Percentiles rank a stretch among this genome's conserved stretches.
Evolutionary conservation across 441 rosid species (phyloP).

Genomic region (Macaranga tanarius): DNA sequence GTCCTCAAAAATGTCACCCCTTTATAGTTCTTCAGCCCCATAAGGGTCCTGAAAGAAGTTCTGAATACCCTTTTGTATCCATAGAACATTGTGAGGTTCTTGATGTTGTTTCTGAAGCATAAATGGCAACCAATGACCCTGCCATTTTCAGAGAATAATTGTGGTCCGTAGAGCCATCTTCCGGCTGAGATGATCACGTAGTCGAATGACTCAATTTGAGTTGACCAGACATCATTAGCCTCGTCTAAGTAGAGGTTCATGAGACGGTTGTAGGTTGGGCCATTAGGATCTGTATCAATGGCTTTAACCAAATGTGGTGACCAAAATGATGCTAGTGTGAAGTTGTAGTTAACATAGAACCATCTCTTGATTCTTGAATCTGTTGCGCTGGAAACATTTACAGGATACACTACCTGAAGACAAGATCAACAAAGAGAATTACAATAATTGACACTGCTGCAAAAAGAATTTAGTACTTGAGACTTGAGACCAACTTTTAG

Average conservation of each 20-base stretch:
- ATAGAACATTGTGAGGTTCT: conserved; percentile 34
- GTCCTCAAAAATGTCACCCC: conserved; percentile 60
- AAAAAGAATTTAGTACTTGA: too few species aligned
- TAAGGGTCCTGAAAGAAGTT: conserved; percentile 48
- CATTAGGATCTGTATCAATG: conserved; percentile 43
- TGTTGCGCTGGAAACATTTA: conserved; percentile 43
- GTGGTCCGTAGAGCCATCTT: conserved; percentile 69
- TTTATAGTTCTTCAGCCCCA: conserved; percentile 31
- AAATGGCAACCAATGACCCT: conserved; percentile 48
- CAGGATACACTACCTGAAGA: conserved; percentile 59
- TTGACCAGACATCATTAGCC: conserved; percentile 52
- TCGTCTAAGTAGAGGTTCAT: conserved; percentile 60
- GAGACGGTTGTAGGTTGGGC: conserved; percentile 37
- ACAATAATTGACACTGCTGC: too few species aligned
- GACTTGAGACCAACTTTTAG: too few species aligned
- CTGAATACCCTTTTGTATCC: conserved; percentile 60
- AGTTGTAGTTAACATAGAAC: conserved; percentile 48
- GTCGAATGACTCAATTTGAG: conserved; percentile 47
- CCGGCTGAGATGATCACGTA: conserved; percentile 64
- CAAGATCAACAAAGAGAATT: background rate
- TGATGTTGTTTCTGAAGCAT: conserved; percentile 27
- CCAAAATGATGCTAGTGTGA: conserved; percentile 63
- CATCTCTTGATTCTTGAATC: conserved; percentile 55
- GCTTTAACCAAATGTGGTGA: conserved; percentile 71
- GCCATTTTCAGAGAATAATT: conserved; percentile 44